Conservation (phyloP, 164 flowering plant species). For the Nymphaea thermarum region DNA sequence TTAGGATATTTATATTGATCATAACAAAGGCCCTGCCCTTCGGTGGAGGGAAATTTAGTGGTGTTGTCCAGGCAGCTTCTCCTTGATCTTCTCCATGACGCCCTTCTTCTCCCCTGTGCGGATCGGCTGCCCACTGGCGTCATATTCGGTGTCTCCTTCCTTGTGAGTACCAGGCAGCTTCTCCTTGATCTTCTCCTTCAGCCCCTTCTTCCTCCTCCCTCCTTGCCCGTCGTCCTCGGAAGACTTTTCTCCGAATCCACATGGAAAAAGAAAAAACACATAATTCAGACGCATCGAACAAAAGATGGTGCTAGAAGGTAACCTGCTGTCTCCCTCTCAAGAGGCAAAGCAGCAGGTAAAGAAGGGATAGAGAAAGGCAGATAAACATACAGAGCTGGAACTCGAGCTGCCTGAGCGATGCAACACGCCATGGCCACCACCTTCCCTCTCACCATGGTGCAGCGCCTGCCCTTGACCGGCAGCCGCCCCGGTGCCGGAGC, state of each 20-base stretch:
- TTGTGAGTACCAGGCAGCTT: slow-evolving; percentile 24
- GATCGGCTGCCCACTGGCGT: not conserved
- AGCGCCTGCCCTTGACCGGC: not conserved
- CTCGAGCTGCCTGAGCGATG: slow-evolving; percentile 50
- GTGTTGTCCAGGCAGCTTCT: slow-evolving; percentile 43
- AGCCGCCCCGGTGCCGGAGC: slow-evolving; percentile 1
- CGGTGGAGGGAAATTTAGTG: not conserved
- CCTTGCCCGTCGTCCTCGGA: slow-evolving; percentile 67
- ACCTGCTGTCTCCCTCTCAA: too few species aligned
- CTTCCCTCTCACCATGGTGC: not conserved
- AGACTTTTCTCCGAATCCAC: not conserved
- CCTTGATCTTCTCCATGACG: slow-evolving; percentile 64
- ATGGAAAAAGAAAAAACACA: not conserved
- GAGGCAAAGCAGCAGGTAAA: too few species aligned
- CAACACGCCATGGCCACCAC: slow-evolving; percentile 7
- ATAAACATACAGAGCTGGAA: slow-evolving; percentile 45
- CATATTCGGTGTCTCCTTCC: slow-evolving; percentile 9
- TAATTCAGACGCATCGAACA: not conserved
- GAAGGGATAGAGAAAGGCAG: not conserved
- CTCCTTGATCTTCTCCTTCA: too few species aligned
- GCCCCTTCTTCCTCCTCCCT: slow-evolving; percentile 40
- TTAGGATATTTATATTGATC: too few species aligned
- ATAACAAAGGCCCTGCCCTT: too few species aligned
- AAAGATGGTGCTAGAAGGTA: too few species aligned
- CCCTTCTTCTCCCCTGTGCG: slow-evolving; percentile 52